Base-by-base conservation (phyloP, 2,329 filamentous ascomycete genomes). In the Paecilomyces sp. region DNA sequence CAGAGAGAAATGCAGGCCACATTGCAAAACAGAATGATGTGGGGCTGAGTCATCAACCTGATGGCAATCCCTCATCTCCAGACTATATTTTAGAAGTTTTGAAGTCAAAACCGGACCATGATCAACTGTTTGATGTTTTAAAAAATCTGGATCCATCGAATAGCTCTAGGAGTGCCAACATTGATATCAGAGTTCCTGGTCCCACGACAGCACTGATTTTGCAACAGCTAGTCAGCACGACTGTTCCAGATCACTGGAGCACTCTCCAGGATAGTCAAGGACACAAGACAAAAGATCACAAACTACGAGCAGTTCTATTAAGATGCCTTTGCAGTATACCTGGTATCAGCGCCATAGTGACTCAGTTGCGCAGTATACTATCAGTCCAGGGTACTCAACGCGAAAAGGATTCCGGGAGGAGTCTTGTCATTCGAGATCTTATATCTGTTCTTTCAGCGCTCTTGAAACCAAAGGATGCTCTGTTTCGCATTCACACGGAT, bases 161-260 rank as follows among this genome's bases (percentile, higher is more conserved):
- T 55, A 68, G 65, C 25, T 59, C 60, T 5, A 55, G 54, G 51
- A 25, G 65, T 13, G 55, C 70, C 53, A 60, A 63, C 24, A 60
- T 88, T 68, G 82, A 83, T 65, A 81, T 93, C 56, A 78, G 80
- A 53, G 73, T 79, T 2, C 87, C 91, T 3, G 83, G 83, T 33
- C 87, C 92, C 1, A 77, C 85, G 62, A 84, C 86, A 59, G 86
- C 91, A 22, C 89, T 92, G 66, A 84, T 97, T 33, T 80, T 93
- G 57, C 87, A 92, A 68, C 77, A 85, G 2, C 77, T 99, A 36
- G 85, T 95, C 60, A 87, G 83, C 15, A 84, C 87, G 33, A 92
- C 89, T 28, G 79, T 91, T 7, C 89, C 90, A 1, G 90, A 92
- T 69, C 96, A 93, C 74, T 97, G 94, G 93, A 70, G 80, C 2